Evolutionary conservation across 495 filamentous ascomycete species (phyloP), one percentile per base, ranked within the genome.

Genomic region (Baudoinia panamericana): DNA sequence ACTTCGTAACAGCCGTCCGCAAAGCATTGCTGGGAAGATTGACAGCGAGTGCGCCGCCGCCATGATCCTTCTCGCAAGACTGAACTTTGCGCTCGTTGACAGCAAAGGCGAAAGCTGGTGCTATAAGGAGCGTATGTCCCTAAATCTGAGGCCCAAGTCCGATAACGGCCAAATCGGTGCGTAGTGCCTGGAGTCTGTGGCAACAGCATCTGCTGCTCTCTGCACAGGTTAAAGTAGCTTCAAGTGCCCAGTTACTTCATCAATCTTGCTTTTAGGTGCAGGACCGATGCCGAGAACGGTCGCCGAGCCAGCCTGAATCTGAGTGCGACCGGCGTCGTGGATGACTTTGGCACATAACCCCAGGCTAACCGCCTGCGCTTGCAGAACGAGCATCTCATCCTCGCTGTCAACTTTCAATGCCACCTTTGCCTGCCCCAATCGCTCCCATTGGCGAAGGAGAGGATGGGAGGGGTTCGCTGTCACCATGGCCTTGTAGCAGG

Each of bases 261-360:
- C 81, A 13, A 97, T 73, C 35, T 87, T 63, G 49, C 79, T 81
- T 70, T 82, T 87, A 15, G 88, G 92, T 5, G 79, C 90, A 26
- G 93, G 76, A 0, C 82, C 82, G 44, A 97, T 70, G 4, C 92
- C 90, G 27, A 95, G 66, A 23, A 96, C 90, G 3, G 90, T 97
- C 54, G 79, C 69, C 54, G 82, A 92, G 13, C 92, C 87, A 29
- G 75, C 73, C n/a, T 78, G 87, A 62, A 97, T 93, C 74, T 96
- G 92, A 22, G 90, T 97, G 41, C 90, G 71, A 19, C 90, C 90
- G n/a, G 90, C 90, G 69, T 97, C 90, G 52, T 80, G 74, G 35
- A 97, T 84, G 23, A 93, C 75, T 57, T 82, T 76, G 31, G 90
- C 81, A 38, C 84, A 87, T 26, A 97, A 62, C 2, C 88, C 90